Evolutionary conservation across 164 flowering plant species (phyloP), one percentile per base, ranked within the genome.

Genomic region (Protea cynaroides): DNA sequence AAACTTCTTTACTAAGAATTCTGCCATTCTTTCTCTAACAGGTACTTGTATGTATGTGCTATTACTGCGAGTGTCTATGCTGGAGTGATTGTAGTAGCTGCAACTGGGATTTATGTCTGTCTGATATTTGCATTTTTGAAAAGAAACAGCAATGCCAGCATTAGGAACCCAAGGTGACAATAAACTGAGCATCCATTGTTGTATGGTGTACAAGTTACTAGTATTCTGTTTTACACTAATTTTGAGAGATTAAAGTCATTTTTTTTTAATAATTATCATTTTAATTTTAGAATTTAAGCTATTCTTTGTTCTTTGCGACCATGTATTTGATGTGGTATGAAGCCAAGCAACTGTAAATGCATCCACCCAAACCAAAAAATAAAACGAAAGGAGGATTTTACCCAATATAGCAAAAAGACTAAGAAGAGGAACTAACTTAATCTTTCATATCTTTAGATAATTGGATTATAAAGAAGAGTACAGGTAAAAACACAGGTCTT

Each of bases 1-100:
- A 29, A 29, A 29, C 46, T 58, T 24, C 18, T 18, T 21, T 52
- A 14, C 24, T 36, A 25, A n/a, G 7, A 49, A 44, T 57, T n/a
- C 58, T 23, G 25, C 14, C 10, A n/a, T 66, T 8, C 51, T 65
- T 65, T 65, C 51, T 61, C 25, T 17, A 40, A 0, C 84, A 90
- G 97, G 93, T 89, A 85, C 78, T 55, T 94, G 53, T 94, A 90
- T 74, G 88, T 80, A 8, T 84, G 89, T 61, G 93, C 91, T 47
- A 68, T 85, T 14, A 85, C 96, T 5, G 75, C 74, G 13, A 85
- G 96, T 44, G 78, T 83, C 59, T 83, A 82, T 47, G 54, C 86
- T 44, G 96, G 96, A 25, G 80, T 85, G 17, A 70, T 61, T 23
- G 38, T 80, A 13, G 83, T 90, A 29, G 84, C 86, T 66, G 70